These are phyloP conservation scores for Pleurotus platypus DNA, from an alignment of 768 basidiomycete genomes.

Conservation along the genomic window DNA sequence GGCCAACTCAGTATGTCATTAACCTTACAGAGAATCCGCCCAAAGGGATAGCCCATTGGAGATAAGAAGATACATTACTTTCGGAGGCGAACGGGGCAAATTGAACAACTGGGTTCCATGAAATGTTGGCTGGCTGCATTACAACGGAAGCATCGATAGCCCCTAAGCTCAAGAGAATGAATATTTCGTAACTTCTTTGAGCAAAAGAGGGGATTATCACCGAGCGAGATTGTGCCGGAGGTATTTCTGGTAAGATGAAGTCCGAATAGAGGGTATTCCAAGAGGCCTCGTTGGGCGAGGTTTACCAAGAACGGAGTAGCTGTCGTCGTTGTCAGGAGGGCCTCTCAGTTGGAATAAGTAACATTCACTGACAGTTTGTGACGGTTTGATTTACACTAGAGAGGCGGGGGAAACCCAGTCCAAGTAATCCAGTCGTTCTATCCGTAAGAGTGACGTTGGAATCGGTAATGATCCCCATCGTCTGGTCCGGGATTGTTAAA, in stretches of 20 bases:
- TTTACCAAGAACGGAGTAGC: slow-evolving; percentile 67
- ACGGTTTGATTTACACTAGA: slow-evolving; percentile 50
- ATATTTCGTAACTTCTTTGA: neutral
- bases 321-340: slow-evolving; percentile 20
- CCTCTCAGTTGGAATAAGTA: neutral
- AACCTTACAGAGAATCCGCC: slow-evolving; percentile 47
- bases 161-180: slow-evolving; percentile 37
- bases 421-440: slow-evolving; percentile 67
- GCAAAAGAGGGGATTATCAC: slow-evolving; percentile 26
- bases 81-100: slow-evolving; percentile 63
- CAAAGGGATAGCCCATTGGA: slow-evolving; percentile 73
- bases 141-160: slow-evolving; percentile 74
- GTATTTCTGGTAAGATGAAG: slow-evolving; percentile 57
- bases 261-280: slow-evolving; percentile 79
- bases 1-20: neutral
- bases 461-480: slow-evolving; percentile 65
- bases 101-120: slow-evolving; percentile 73
- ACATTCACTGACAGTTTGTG: slow-evolving; percentile 41
- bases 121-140: slow-evolving; percentile 51
- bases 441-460: slow-evolving; percentile 63
- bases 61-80: slow-evolving; percentile 62
- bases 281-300: slow-evolving; percentile 56
- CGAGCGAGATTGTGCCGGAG: slow-evolving; percentile 62
- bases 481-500: slow-evolving; percentile 56
- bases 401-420: slow-evolving; percentile 72